Evolutionary conservation across 768 basidiomycete species (phyloP).

Genomic region (Tulasnella calospora): DNA sequence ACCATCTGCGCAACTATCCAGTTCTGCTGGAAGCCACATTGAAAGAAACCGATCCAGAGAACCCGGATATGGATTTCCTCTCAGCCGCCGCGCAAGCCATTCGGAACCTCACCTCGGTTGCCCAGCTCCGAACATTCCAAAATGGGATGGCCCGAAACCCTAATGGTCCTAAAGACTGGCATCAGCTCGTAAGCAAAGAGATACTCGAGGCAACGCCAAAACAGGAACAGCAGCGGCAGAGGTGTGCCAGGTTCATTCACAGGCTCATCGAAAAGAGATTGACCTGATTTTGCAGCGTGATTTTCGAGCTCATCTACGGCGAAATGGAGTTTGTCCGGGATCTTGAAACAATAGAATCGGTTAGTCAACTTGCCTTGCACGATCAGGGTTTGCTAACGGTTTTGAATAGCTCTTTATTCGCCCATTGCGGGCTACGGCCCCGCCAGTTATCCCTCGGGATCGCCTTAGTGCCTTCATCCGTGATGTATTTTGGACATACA

Average conservation of each 20-base stretch:
- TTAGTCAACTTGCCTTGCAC: slow-evolving; percentile 36
- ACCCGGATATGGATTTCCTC: slow-evolving; percentile 78
- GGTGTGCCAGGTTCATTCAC: slow-evolving; percentile 47
- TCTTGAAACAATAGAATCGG: slow-evolving; percentile 76
- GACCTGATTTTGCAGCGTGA: slow-evolving; percentile 53
- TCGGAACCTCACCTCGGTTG: slow-evolving; percentile 70
- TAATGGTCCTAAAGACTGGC: slow-evolving; percentile 83
- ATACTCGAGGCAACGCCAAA: slow-evolving; percentile 57
- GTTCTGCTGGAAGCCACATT: slow-evolving; percentile 79
- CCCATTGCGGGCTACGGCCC: slow-evolving; percentile 64
- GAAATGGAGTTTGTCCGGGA: slow-evolving; percentile 95
- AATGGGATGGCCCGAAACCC: slow-evolving; percentile 78
- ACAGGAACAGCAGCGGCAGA: slow-evolving; percentile 75
- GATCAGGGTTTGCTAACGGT: background rate
- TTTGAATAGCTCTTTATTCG: slow-evolving; percentile 67
- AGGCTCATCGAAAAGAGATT: background rate
- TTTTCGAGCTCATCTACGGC: slow-evolving; percentile 91
- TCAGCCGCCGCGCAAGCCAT: slow-evolving; percentile 80
- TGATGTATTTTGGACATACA: slow-evolving; percentile 87
- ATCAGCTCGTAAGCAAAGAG: slow-evolving; percentile 73
- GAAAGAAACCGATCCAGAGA: slow-evolving; percentile 72
- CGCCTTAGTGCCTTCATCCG: slow-evolving; percentile 69
- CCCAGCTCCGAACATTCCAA: slow-evolving; percentile 86
- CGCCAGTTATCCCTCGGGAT: slow-evolving; percentile 70
- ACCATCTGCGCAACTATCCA: slow-evolving; percentile 80